A percentile compares a stretch with the other conserved stretches of the same genome.
Evolutionary conservation across 768 basidiomycete species (phyloP).

Genomic region (Tubosaeta sp.): DNA sequence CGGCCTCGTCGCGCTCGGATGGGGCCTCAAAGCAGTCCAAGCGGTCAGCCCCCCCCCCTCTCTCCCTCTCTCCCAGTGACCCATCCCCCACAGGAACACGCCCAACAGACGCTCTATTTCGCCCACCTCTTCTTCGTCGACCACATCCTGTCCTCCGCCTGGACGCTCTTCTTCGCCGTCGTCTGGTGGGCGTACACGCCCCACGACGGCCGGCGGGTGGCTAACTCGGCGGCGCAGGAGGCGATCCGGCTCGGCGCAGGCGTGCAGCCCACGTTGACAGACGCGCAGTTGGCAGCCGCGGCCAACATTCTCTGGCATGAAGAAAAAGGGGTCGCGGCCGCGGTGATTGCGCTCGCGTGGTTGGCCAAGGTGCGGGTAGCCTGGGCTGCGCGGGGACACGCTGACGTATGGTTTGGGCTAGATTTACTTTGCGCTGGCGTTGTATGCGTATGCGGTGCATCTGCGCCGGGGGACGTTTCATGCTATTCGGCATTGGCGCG

Average conservation of each 20-base stretch:
- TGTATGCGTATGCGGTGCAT: slow-evolving; percentile 93
- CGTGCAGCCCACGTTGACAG: slow-evolving; percentile 51
- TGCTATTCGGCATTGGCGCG: slow-evolving; percentile 50
- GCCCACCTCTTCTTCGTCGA: slow-evolving; percentile 91
- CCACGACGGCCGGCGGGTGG: slow-evolving; percentile 80
- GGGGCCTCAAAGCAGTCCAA: slow-evolving; percentile 85
- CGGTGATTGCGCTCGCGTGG: slow-evolving; percentile 82
- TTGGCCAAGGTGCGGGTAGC: slow-evolving; percentile 61
- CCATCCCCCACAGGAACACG: slow-evolving; percentile 63
- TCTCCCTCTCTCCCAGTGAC: too few relatives aligned
- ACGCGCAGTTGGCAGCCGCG: slow-evolving; percentile 61
- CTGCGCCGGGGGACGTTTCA: slow-evolving; percentile 90
- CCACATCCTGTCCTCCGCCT: slow-evolving; percentile 83
- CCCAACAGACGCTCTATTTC: slow-evolving; percentile 79
- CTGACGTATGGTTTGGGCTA: slow-evolving; percentile 26
- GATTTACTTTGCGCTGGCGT: slow-evolving; percentile 86
- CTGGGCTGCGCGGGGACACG: neutral
- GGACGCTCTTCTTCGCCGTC: slow-evolving; percentile 89
- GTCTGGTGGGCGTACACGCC: slow-evolving; percentile 90
- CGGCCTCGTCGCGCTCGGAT: slow-evolving; percentile 73
- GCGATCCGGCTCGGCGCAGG: slow-evolving; percentile 67
- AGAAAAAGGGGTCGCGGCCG: slow-evolving; percentile 79
- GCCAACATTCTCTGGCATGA: slow-evolving; percentile 84
- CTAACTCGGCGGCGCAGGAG: slow-evolving; percentile 85
- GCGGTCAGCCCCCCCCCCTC: slow-evolving; percentile 50